phyloP scores from a whole-genome alignment of 306 rosid genomes.

The Lagenaria siceraria region DNA sequence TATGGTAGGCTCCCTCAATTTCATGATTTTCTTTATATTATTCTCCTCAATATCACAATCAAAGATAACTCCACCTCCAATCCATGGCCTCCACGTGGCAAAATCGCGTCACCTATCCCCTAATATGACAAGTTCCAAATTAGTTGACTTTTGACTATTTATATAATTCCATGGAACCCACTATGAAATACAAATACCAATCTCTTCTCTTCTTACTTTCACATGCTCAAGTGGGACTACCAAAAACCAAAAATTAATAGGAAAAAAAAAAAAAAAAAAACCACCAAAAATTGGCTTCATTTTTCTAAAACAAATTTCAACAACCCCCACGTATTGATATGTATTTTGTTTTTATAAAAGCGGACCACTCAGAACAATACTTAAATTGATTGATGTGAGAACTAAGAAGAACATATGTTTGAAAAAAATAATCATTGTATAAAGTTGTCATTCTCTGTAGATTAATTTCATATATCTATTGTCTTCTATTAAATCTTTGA shows the following conservation, averaged over 20 bases:
- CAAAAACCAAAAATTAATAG: not conserved
- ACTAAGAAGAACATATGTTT: too few species aligned
- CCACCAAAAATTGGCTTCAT: not conserved
- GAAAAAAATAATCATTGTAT: not conserved
- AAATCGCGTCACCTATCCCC: not conserved
- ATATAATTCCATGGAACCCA: not conserved
- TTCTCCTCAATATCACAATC: not conserved
- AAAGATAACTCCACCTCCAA: not conserved
- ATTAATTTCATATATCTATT: too few species aligned
- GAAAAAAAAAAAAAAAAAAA: not conserved
- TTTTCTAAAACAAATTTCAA: not conserved
- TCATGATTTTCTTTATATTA: not conserved
- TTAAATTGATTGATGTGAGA: not conserved
- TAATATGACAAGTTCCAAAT: not conserved
- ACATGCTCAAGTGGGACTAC: not conserved
- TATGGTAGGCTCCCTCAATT: conserved; percentile 1
- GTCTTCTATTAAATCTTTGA: too few species aligned
- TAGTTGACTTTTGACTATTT: conserved; percentile 5
- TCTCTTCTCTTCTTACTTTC: not conserved
- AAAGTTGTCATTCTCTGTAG: not conserved
- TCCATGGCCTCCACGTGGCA: not conserved
- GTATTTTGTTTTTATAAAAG: not conserved
- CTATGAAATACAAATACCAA: not conserved
- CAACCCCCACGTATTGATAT: not conserved
- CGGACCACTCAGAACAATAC: not conserved